phyloP scores from a whole-genome alignment of 2,329 filamentous ascomycete genomes.

The Clonostachys chloroleuca region DNA sequence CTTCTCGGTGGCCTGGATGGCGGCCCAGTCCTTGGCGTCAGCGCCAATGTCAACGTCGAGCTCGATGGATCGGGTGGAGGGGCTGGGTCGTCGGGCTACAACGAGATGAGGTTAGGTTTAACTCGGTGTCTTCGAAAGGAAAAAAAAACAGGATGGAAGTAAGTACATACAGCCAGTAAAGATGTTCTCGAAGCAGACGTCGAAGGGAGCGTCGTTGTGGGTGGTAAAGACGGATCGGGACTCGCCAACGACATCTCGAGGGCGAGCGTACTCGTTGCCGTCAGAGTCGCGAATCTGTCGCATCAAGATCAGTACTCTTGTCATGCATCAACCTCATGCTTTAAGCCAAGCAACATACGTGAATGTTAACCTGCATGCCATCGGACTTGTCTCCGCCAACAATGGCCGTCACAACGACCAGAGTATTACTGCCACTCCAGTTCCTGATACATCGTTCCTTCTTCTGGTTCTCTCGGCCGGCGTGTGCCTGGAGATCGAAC shows the following conservation, averaged over 20 bases:
- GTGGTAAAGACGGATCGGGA: slow-evolving; percentile 92
- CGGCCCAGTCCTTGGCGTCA: slow-evolving; percentile 96
- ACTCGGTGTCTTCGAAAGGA: too few species aligned
- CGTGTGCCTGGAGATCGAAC: slow-evolving; percentile 80
- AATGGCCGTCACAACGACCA: slow-evolving; percentile 92
- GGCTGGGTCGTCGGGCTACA: slow-evolving; percentile 28
- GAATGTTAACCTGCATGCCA: slow-evolving; percentile 90
- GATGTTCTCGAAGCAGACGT: slow-evolving; percentile 93
- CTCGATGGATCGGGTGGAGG: slow-evolving; percentile 69
- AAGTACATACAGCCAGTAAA: slow-evolving; percentile 63
- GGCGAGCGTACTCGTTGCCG: slow-evolving; percentile 91
- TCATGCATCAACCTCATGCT: background rate
- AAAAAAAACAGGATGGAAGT: too few species aligned
- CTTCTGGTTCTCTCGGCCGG: slow-evolving; percentile 43
- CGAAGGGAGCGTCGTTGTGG: slow-evolving; percentile 85
- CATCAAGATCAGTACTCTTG: slow-evolving; percentile 3
- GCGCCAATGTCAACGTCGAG: slow-evolving; percentile 95
- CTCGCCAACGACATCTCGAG: slow-evolving; percentile 88
- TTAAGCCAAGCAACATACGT: slow-evolving; percentile 51
- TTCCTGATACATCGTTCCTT: slow-evolving; percentile 92
- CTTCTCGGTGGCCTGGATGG: slow-evolving; percentile 94
- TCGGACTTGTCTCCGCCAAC: slow-evolving; percentile 84
- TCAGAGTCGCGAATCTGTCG: slow-evolving; percentile 86
- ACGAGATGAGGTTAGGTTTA: slow-evolving; percentile 6
- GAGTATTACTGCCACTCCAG: slow-evolving; percentile 85